A percentile compares a stretch with the other conserved stretches of the same genome.
Conservation (phyloP, 192 early-diverging fungal species). For the Cladochytrium replicatum region DNA sequence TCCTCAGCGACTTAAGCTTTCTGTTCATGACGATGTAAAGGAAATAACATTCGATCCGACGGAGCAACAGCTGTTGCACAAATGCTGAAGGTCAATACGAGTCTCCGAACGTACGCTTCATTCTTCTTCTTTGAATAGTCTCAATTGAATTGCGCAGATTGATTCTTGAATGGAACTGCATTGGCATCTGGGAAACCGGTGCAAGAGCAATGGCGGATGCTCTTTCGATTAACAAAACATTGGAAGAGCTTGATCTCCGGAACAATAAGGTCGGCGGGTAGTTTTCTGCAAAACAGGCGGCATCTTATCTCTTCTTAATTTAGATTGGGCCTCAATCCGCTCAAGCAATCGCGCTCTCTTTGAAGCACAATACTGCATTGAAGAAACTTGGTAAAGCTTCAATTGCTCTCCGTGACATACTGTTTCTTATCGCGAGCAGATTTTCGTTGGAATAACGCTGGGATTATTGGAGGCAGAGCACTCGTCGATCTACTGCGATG, state of each 20-base stretch:
- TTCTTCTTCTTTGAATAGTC: neutral
- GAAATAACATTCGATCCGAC: constrained; percentile 46
- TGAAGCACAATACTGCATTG: constrained; percentile 38
- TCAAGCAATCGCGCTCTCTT: constrained; percentile 25
- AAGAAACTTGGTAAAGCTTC: constrained; percentile 35
- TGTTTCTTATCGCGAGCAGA: too few species aligned
- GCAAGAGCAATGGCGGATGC: constrained; percentile 40
- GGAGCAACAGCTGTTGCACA: constrained; percentile 44
- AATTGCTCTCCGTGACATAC: too few species aligned
- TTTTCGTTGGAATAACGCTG: constrained; percentile 48
- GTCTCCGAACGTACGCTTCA: constrained; percentile 7
- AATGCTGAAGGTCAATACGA: constrained; percentile 44
- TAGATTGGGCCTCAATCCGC: constrained; percentile 35
- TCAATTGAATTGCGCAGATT: constrained; percentile 14
- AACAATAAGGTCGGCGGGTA: too few species aligned
- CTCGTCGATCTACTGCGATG: constrained; percentile 38
- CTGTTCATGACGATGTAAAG: too few species aligned
- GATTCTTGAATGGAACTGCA: constrained; percentile 51
- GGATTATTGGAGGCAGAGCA: constrained; percentile 36
- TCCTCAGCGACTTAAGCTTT: too few species aligned
- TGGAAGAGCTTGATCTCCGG: constrained; percentile 41
- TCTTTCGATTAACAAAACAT: constrained; percentile 35
- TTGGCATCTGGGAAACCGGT: constrained; percentile 50
- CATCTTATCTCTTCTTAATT: too few species aligned
- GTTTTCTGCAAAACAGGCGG: too few species aligned